Evolutionary conservation across 2,329 filamentous ascomycete species (phyloP), one percentile per base, ranked within the genome.

Genomic region (Fusarium torreyae): DNA sequence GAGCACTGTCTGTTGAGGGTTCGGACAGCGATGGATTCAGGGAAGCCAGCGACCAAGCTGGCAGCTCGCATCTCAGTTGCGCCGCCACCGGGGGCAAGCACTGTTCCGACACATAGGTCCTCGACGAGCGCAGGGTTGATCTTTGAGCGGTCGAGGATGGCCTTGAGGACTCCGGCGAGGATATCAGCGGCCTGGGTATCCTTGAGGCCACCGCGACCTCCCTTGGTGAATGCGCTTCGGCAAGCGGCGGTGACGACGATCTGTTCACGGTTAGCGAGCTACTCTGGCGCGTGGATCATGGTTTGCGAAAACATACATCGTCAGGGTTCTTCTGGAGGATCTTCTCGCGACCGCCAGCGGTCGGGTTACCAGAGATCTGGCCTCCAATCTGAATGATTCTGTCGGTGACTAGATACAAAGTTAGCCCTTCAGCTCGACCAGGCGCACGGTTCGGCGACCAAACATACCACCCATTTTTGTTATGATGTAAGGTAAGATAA

Each of bases 21-120:
- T 83, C 92, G 94, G 60, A 97, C 92, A n/a, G 94, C 92, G 7
- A 94, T 89, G 18, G 89, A 87, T 75, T 92, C 92, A 43, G 96
- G 93, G 85, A 98, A 97, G 45, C 96, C 96, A 50, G 96, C 96
- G 8, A 94, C 93, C 59, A 98, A 86, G 56, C 91, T 91, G 36
- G 96, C 96, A 63, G 94, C 96, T 71, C 96, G 92, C 90, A 97
- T 98, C 84, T 98, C 96, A 46, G 96, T 98, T 22, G 96, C 96
- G 72, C 95, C 96, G 73, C 94, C 96, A 66, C 96, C 96, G 34
- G 95, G 95, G 18, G 95, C 90, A 49, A 99, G 90, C 31, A 99
- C 96, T 57, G 91, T 92, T 71, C 96, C 96, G 61, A 98, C 94
- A 53, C 92, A 92, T 71, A 99, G 91, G 78, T 99, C 96, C 81